Conservation (phyloP, 2,329 filamentous ascomycete species). For the Curvularia hawaiiensis region DNA sequence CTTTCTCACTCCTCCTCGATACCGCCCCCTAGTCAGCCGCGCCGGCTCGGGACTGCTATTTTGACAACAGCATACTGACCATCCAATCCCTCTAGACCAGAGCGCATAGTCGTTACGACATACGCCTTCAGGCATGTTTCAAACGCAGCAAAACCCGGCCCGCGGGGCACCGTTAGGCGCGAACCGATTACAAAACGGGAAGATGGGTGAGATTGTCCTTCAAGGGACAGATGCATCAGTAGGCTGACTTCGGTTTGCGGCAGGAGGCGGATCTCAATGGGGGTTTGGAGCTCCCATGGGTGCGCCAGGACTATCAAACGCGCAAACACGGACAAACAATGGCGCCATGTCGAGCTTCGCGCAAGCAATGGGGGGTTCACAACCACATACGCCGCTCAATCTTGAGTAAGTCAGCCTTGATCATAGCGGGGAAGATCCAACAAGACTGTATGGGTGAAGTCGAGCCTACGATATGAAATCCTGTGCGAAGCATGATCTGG, state of each 20-base stretch:
- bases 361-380: conserved; percentile 60
- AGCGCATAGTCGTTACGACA: conserved; percentile 58
- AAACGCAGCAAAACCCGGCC: conserved; percentile 55
- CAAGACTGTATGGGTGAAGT: background rate
- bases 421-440: conserved; percentile 11
- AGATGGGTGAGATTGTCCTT: conserved; percentile 52
- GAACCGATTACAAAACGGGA: conserved; percentile 59
- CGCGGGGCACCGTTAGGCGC: conserved; percentile 56
- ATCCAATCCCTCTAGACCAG: conserved; percentile 47
- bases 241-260: conserved; percentile 28
- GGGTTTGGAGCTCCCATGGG: conserved; percentile 62
- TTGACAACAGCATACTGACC: conserved; percentile 18
- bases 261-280: conserved; percentile 62
- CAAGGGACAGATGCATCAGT: background rate
- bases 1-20: background rate
- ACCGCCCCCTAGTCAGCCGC: background rate
- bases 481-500: conserved; percentile 27
- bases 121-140: conserved; percentile 59
- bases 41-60: conserved; percentile 1
- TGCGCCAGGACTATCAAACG: conserved; percentile 56
- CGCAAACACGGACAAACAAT: conserved; percentile 57
- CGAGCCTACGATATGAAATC: background rate
- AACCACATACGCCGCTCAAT: conserved; percentile 60
- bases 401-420: conserved; percentile 57
- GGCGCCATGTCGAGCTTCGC: conserved; percentile 60